These are phyloP conservation scores for Alnus rubra DNA, from an alignment of 306 rosid genomes.

Conservation along the genomic window DNA sequence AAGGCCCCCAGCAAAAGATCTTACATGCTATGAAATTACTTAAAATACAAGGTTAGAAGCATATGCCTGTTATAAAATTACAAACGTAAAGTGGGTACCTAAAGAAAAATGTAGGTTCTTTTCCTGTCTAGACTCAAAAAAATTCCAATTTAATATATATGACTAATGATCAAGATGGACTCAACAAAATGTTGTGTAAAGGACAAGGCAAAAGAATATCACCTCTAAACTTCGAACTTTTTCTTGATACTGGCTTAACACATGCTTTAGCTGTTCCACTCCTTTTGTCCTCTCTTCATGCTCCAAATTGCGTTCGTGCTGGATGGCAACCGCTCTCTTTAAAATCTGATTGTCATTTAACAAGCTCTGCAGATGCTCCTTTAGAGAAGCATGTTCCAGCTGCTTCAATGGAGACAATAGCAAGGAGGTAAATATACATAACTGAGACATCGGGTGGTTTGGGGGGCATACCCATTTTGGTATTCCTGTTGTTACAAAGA, in stretches of 20 bases:
- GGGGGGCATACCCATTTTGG: conserved; percentile 4
- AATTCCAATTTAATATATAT: not conserved
- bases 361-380: conserved; percentile 38
- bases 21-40: not conserved
- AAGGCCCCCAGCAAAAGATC: not conserved
- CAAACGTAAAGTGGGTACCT: not conserved
- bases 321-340: conserved; percentile 47
- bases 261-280: conserved; percentile 36
- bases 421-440: not conserved
- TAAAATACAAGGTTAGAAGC: not conserved
- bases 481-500: not conserved
- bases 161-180: not conserved
- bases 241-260: conserved; percentile 43
- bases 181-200: not conserved
- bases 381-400: conserved; percentile 32
- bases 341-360: conserved; percentile 44
- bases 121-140: not conserved
- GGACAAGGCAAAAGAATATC: not conserved
- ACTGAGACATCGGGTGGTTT: not conserved
- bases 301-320: conserved; percentile 42
- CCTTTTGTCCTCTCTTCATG: conserved; percentile 41
- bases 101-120: not conserved
- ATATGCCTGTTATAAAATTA: not conserved
- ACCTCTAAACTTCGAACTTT: conserved; percentile 41
- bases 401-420: conserved; percentile 20